These are phyloP conservation scores for Geum urbanum DNA, from an alignment of 306 rosid species.

Conservation along the genomic window DNA sequence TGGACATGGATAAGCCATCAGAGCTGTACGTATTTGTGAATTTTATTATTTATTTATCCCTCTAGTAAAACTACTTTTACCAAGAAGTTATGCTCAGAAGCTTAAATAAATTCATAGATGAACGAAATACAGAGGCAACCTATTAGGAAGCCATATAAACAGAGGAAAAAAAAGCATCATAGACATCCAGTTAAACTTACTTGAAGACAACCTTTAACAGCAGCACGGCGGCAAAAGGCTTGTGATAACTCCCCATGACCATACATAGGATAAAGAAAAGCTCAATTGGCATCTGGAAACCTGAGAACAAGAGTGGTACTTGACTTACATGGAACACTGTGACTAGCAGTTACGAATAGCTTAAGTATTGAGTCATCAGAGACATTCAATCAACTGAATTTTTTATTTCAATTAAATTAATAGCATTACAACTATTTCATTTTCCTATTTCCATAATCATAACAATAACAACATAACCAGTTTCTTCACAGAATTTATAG, in stretches of 20 bases:
- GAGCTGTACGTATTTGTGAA: background rate
- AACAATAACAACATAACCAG: background rate
- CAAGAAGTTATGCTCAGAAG: constrained; percentile 4
- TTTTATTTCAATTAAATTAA: background rate
- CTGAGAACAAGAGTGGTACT: constrained; percentile 33
- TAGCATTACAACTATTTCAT: background rate
- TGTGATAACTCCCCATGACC: constrained; percentile 89
- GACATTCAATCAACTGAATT: background rate
- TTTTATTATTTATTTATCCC: background rate
- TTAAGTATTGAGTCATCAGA: background rate
- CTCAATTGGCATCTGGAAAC: constrained; percentile 76
- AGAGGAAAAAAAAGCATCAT: background rate
- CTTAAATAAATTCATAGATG: background rate
- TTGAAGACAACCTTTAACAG: constrained; percentile 89
- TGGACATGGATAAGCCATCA: constrained; percentile 28
- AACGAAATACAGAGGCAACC: background rate
- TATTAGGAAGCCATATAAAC: background rate
- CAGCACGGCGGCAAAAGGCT: constrained; percentile 91
- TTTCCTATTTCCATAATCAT: background rate
- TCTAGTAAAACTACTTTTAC: constrained; percentile 1
- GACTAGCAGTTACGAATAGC: constrained; percentile 16
- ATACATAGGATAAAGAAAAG: constrained; percentile 76
- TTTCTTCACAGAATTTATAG: background rate
- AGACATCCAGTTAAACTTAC: constrained; percentile 52
- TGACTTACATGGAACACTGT: background rate